A percentile compares a stretch with the other conserved stretches of the same genome.
Conservation (phyloP, 208 protist genomes). For the Leishmania lainsoni region DNA sequence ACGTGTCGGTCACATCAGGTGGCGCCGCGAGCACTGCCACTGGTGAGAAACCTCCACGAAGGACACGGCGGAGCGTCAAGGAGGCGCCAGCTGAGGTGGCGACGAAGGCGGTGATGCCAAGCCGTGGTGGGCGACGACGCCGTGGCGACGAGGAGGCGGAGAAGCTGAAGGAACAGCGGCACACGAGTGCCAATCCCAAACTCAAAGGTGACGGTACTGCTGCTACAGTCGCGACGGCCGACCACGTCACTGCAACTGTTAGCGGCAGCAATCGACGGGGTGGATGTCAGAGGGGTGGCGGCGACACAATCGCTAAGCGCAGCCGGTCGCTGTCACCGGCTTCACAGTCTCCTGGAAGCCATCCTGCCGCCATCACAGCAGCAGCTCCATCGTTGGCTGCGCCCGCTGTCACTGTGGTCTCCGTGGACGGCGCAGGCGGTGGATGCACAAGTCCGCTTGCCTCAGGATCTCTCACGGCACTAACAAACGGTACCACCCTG, state of each 20-base stretch:
- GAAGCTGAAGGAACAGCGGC: not conserved
- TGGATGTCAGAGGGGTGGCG: slow-evolving; percentile 6
- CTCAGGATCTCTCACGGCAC: not conserved
- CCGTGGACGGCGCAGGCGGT: not conserved
- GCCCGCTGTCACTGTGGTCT: slow-evolving; percentile 6
- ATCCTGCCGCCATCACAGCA: not conserved
- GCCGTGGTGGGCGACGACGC: slow-evolving; percentile 18
- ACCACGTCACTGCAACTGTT: too few relatives aligned
- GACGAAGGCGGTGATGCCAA: slow-evolving; percentile 10
- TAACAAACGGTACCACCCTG: not conserved
- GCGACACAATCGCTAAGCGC: slow-evolving; percentile 9
- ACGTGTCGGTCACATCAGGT: not conserved
- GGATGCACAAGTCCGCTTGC: not conserved
- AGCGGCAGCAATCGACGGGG: slow-evolving; percentile 2
- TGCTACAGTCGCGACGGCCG: not conserved
- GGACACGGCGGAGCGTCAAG: slow-evolving; percentile 5
- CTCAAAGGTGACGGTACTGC: not conserved
- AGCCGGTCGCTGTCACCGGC: slow-evolving; percentile 27
- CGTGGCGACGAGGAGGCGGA: slow-evolving; percentile 11
- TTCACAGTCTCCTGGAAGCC: not conserved
- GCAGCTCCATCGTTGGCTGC: not conserved
- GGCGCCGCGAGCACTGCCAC: not conserved
- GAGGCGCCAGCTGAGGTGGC: not conserved
- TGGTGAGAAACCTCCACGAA: not conserved
- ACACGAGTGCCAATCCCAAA: not conserved